A percentile compares a stretch with the other conserved stretches of the same genome.
These are phyloP conservation scores for Entomortierella parvispora DNA, from an alignment of 192 early-diverging fungal species.

Conservation along the genomic window DNA sequence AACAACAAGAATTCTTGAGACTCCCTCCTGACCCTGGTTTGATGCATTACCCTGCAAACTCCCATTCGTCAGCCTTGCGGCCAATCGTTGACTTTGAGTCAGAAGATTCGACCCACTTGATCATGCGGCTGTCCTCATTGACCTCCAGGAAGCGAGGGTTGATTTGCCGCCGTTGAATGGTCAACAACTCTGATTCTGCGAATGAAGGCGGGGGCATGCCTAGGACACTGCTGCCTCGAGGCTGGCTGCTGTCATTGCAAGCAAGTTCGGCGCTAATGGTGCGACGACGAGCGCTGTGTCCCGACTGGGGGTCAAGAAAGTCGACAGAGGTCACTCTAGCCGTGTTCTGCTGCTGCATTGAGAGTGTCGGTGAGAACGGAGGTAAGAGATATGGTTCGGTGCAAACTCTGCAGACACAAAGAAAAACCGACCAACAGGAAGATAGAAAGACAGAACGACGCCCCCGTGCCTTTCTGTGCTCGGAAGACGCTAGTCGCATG, in stretches of 20 bases:
- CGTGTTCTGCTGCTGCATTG: constrained; percentile 9
- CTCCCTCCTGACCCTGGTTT: not conserved
- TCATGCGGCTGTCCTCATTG: constrained; percentile 15
- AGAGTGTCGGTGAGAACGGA: too few species aligned
- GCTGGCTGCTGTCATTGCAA: not conserved
- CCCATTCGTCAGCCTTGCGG: constrained; percentile 7
- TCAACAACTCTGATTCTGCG: constrained; percentile 55
- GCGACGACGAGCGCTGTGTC: constrained; percentile 3
- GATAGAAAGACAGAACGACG: too few species aligned
- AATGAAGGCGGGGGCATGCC: constrained; percentile 46
- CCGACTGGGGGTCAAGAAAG: constrained; percentile 9
- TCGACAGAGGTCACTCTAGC: constrained; percentile 5
- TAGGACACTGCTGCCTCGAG: not conserved
- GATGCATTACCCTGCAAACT: constrained; percentile 16
- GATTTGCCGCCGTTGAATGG: constrained; percentile 45
- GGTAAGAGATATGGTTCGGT: too few species aligned
- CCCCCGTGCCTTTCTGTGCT: too few species aligned
- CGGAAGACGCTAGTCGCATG: too few species aligned
- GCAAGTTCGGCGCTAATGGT: not conserved
- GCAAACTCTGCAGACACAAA: too few species aligned
- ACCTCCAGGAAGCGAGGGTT: constrained; percentile 22
- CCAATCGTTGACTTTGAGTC: constrained; percentile 6
- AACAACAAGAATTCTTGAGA: constrained; percentile 1
- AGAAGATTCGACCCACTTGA: constrained; percentile 9
- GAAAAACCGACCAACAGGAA: too few species aligned